Evolutionary conservation across 1,284 basidiomycete species (phyloP), one percentile per base, ranked within the genome.

Genomic region (Cronartium ribicola): DNA sequence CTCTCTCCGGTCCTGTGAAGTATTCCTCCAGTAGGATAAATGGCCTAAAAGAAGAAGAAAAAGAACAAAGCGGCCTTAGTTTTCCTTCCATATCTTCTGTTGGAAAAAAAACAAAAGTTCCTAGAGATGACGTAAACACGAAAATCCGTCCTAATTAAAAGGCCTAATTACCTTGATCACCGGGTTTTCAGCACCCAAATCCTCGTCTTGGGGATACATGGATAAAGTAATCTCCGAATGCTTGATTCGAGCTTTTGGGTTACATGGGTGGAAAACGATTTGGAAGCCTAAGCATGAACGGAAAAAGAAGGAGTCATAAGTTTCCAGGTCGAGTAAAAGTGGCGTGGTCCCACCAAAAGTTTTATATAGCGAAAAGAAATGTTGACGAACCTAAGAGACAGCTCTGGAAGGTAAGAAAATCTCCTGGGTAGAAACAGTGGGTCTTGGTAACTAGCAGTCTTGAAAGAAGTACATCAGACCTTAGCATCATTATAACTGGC

Each of bases 231-330:
- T 75, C 63, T 75, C 64, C 13, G 72, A 75, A 43, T 75, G 72
- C 61, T 75, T 75, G 44, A 75, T 75, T 44, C 72, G 55, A 40
- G 72, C 72, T 44, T 75, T 75, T 57, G 72, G 66, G 20, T 75
- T 65, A 40, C 64, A 61, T 46, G 72, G 66, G 64, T 75, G 72
- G 51, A 75, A 75, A 17, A 75, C 65, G 29, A 75, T 44, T 37
- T 75, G 72, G 48, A 75, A 75, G 29, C 72, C 72, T 75, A n/a
- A n/a, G 20, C 20, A 17, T 40, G 5, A 14, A 29, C 29, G 29
- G 29, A 29, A 29, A 29, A 29, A 29, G 29, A 29, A 29, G 29
- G 29, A 29, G 29, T 29, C 29, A 29, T 29, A 29, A 29, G 29
- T 29, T 29, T 29, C 2, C 29, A 29, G 29, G 29, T 2, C 29